These are phyloP conservation scores for Avena sativa DNA, from an alignment of 176 grass and related monocot species.

Conservation along the genomic window DNA sequence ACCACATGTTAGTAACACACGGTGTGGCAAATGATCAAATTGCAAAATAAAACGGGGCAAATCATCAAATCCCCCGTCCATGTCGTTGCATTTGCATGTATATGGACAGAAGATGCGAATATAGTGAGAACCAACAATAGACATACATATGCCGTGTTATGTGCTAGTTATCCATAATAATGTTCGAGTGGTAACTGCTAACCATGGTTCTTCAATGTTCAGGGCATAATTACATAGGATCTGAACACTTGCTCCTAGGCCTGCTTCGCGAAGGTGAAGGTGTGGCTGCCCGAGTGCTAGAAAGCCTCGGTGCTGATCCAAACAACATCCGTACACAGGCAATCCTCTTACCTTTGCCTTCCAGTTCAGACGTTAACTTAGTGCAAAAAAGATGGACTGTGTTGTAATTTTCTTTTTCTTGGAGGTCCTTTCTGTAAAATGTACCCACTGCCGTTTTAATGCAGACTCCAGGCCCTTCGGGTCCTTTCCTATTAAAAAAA, in stretches of 20 bases:
- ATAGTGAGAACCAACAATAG: neutral
- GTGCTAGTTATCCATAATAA: constrained; percentile 6
- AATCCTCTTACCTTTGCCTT: constrained; percentile 36
- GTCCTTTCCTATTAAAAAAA: neutral
- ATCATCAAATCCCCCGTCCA: neutral
- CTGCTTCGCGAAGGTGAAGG: constrained; percentile 95
- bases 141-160: neutral
- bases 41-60: too few relatives aligned
- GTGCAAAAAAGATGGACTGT: too few relatives aligned
- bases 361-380: neutral
- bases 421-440: too few relatives aligned
- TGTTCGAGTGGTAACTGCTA: neutral
- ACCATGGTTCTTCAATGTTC: constrained; percentile 45
- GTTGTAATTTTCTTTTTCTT: too few relatives aligned
- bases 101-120: neutral
- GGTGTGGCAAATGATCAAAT: too few relatives aligned
- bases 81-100: neutral
- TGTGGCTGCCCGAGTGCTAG: constrained; percentile 85
- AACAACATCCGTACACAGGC: constrained; percentile 92
- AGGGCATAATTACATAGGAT: constrained; percentile 98
- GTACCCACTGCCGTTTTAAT: too few relatives aligned
- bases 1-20: too few relatives aligned
- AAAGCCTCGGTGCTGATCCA: constrained; percentile 92
- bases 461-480: too few relatives aligned
- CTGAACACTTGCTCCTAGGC: constrained; percentile 91